phyloP scores from a whole-genome alignment of 2,329 filamentous ascomycete genomes.

The Malbranchea cinnamomea region DNA sequence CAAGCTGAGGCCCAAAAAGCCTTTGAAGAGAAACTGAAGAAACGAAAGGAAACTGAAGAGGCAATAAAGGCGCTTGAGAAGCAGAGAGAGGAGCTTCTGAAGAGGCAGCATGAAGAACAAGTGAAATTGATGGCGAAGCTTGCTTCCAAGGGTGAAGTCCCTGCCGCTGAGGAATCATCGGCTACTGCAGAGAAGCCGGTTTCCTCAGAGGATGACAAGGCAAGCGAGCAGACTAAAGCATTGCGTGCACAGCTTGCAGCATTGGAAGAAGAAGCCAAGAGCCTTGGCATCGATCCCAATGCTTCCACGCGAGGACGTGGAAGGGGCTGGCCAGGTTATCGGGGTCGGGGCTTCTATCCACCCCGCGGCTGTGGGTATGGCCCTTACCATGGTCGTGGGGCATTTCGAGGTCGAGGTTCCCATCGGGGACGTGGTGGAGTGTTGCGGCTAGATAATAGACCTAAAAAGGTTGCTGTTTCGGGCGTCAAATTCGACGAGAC shows the following conservation, averaged over 20 bases:
- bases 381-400: slow-evolving; percentile 22
- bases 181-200: slow-evolving; percentile 4
- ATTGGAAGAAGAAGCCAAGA: slow-evolving; percentile 40
- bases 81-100: slow-evolving; percentile 35
- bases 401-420: slow-evolving; percentile 29
- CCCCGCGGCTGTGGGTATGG: slow-evolving; percentile 24
- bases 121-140: slow-evolving; percentile 35
- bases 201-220: slow-evolving; percentile 18
- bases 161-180: slow-evolving; percentile 11
- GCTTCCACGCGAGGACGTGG: slow-evolving; percentile 18
- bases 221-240: slow-evolving; percentile 34
- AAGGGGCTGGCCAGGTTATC: slow-evolving; percentile 19
- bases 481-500: slow-evolving; percentile 33
- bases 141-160: slow-evolving; percentile 24
- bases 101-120: slow-evolving; percentile 41
- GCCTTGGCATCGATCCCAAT: slow-evolving; percentile 36
- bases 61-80: slow-evolving; percentile 38
- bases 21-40: slow-evolving; percentile 39
- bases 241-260: slow-evolving; percentile 40
- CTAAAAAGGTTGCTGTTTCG: slow-evolving; percentile 37
- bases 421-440: slow-evolving; percentile 33
- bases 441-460: slow-evolving; percentile 43
- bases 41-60: slow-evolving; percentile 37
- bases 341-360: slow-evolving; percentile 16
- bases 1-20: slow-evolving; percentile 43